phyloP scores from a whole-genome alignment of 1,284 basidiomycete genomes.

The Porogramme epimiltina region DNA sequence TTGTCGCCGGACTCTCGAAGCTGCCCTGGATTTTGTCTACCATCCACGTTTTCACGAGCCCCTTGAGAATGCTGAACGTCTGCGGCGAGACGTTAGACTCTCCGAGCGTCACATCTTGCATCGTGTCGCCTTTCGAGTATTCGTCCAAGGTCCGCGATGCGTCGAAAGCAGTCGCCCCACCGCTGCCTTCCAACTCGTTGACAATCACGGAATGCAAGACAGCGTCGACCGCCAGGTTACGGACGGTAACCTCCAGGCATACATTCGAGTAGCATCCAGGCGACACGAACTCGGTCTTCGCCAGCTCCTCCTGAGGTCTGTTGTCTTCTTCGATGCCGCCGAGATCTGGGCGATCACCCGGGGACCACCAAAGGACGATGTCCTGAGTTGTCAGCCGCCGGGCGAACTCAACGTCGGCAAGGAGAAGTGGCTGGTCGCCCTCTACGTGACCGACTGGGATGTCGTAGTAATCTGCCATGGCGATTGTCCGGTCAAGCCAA shows the following conservation, averaged over 20 bases:
- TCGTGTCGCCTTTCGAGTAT: constrained; percentile 79
- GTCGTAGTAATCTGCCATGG: constrained; percentile 90
- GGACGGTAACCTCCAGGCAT: constrained; percentile 87
- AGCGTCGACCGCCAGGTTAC: constrained; percentile 93
- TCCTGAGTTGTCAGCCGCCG: constrained; percentile 87
- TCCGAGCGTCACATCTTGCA: constrained; percentile 83
- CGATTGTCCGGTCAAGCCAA: constrained; percentile 84
- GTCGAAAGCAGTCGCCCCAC: constrained; percentile 92
- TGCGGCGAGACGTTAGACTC: constrained; percentile 92
- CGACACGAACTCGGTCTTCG: constrained; percentile 83
- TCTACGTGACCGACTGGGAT: constrained; percentile 92
- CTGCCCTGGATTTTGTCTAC: constrained; percentile 80
- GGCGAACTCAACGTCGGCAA: constrained; percentile 92
- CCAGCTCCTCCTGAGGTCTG: constrained; percentile 77
- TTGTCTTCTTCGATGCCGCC: constrained; percentile 93
- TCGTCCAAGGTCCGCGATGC: constrained; percentile 92
- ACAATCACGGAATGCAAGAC: constrained; percentile 90
- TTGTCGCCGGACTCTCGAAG: constrained; percentile 61
- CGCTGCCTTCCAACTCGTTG: constrained; percentile 95
- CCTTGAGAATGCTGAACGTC: constrained; percentile 85
- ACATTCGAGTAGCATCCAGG: constrained; percentile 94
- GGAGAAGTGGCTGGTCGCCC: constrained; percentile 83
- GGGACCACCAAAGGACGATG: constrained; percentile 96
- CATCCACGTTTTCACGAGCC: constrained; percentile 92
- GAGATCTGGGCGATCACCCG: constrained; percentile 86